A percentile compares a stretch with the other conserved stretches of the same genome.
These are phyloP conservation scores for Plantago major DNA, from an alignment of 257 asterid species.

Conservation along the genomic window DNA sequence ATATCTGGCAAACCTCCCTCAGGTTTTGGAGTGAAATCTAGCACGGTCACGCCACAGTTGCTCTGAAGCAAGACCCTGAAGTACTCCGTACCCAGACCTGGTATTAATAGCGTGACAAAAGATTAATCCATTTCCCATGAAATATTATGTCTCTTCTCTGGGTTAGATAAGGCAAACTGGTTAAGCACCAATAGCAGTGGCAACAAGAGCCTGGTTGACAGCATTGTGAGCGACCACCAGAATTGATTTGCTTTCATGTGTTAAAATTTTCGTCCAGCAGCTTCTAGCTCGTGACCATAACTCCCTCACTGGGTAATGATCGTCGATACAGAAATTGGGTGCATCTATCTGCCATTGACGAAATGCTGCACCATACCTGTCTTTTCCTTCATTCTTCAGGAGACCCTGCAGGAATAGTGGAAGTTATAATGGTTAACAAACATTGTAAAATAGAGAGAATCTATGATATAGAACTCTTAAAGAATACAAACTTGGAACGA, in stretches of 20 bases:
- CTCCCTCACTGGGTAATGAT: conserved; percentile 92
- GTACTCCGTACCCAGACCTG: conserved; percentile 81
- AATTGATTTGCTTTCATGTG: conserved; percentile 68
- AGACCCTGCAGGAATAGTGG: conserved; percentile 54
- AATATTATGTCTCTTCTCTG: not conserved
- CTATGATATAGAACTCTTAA: no score
- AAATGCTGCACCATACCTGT: conserved; percentile 71
- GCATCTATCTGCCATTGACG: conserved; percentile 93
- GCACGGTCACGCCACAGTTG: conserved; percentile 90
- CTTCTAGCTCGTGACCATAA: conserved; percentile 81
- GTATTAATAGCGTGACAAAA: conserved; percentile 5
- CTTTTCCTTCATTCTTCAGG: conserved; percentile 80
- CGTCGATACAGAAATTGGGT: conserved; percentile 75
- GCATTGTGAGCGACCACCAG: conserved; percentile 98
- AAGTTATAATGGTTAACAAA: no score
- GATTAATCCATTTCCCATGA: not conserved
- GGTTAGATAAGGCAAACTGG: not conserved
- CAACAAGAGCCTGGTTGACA: conserved; percentile 95
- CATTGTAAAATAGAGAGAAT: no score
- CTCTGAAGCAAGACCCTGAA: conserved; percentile 89
- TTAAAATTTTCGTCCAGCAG: conserved; percentile 75
- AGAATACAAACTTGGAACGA: conserved; percentile 74
- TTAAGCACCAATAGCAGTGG: conserved; percentile 77
- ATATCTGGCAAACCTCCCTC: conserved; percentile 54
- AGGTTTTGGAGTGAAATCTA: conserved; percentile 81